Base-by-base conservation (phyloP, 2,329 filamentous ascomycete genomes). In the Sclerotinia glacialis region DNA sequence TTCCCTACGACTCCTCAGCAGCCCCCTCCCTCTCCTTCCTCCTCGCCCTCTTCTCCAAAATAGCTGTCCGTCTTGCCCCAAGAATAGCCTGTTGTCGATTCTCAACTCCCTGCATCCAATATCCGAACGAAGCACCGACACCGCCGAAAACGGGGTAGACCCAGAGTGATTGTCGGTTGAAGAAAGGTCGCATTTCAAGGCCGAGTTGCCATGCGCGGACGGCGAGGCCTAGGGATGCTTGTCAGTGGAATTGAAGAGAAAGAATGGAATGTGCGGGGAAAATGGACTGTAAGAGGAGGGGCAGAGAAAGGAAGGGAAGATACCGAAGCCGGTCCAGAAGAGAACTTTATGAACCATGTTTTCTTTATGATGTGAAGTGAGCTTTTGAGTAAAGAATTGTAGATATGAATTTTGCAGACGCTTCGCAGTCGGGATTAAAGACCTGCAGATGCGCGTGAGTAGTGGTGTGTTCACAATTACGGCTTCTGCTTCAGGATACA, bases 141-240 rank as follows among this genome's bases (percentile, higher is more conserved):
- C 86, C 86, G 67, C 89, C 93, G 80, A 95, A 99, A 74, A 94
- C 81, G 65, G 95, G 95, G 82, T 97, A 99, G 62, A 88, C 92
- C 90, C 92, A 96, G 76, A 97, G 86, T 65, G 90, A 90, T 77
- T 89, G 84, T 76, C 85, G 87, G 81, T 90, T 89, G 85, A 98
- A 92, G 79, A 97, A 89, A 63, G 94, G 95, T 70, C 93, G 92
- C 93, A 96, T 97, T 83, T 99, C 93, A 78, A 99, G 95, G 77
- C 94, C 95, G 78, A 99, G 89, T 81, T 98, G 95, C 92, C 93
- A 97, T 80, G 95, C 86, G 75, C 94, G 91, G 77, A 93, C 90
- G 77, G 91, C 93, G 75, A 97, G 81, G 83, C 95, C 95, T 99
- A 74, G 23, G n/a, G n/a, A n/a, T 11, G 28, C 40, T 5, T 34